Evolutionary conservation across 495 filamentous ascomycete species (phyloP).

Genomic region (Hypoxylon lienhwacheense): DNA sequence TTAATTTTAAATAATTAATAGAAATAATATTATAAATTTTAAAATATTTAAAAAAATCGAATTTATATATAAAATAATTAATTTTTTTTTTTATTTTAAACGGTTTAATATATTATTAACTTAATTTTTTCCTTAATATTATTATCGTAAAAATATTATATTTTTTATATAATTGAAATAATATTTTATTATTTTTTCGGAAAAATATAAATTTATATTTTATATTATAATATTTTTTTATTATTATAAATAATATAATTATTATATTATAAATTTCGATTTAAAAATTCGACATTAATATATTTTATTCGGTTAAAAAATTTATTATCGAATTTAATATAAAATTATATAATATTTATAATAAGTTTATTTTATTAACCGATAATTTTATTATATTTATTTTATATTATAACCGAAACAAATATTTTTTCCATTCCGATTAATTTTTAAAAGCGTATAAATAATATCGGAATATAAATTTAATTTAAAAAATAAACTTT

Average conservation of each 20-base stretch:
- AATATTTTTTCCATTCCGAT: neutral
- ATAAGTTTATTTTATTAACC: neutral
- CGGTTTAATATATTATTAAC: neutral
- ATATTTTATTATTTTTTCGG: neutral
- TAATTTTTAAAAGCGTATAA: slow-evolving; percentile 1
- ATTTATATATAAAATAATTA: neutral
- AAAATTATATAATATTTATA: slow-evolving; percentile 7
- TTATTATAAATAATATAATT: neutral
- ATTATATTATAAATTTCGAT: neutral
- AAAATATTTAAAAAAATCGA: neutral
- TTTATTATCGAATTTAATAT: neutral
- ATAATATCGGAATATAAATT: slow-evolving; percentile 2
- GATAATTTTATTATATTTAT: neutral
- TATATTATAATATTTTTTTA: neutral
- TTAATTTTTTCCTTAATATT: neutral
- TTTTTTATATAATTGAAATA: neutral
- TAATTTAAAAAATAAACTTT: slow-evolving; percentile 3
- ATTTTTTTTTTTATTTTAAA: neutral
- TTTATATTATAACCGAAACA: slow-evolving; percentile 1
- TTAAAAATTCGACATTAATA: neutral
- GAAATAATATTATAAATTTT: neutral
- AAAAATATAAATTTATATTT: neutral
- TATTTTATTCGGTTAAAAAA: neutral
- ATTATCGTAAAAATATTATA: neutral
- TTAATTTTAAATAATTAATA: neutral